Percentiles rank a stretch among this genome's conserved stretches.
Evolutionary conservation across 176 grass and related monocot species (phyloP).

Genomic region (Carex kokanica): DNA sequence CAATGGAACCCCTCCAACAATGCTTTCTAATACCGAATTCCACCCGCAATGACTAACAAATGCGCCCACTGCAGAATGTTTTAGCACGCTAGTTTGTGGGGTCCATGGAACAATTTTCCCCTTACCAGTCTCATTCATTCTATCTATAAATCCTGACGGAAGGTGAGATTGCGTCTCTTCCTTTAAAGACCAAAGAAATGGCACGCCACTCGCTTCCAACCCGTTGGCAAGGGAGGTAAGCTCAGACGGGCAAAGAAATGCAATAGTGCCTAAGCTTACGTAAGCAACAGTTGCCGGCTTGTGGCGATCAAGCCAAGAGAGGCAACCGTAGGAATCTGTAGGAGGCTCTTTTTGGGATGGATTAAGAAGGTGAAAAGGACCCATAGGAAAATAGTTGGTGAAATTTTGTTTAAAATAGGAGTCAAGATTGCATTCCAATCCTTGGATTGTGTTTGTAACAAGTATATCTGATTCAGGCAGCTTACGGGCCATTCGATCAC

Average conservation of each 20-base stretch:
- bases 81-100: slow-evolving; percentile 15
- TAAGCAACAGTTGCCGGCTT: slow-evolving; percentile 24
- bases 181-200: slow-evolving; percentile 40
- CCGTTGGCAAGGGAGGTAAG: slow-evolving; percentile 24
- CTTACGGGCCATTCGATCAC: slow-evolving; percentile 21
- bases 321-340: background rate
- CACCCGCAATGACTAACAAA: slow-evolving; percentile 36
- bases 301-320: slow-evolving; percentile 35
- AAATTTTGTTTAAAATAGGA: background rate
- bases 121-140: slow-evolving; percentile 9
- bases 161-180: slow-evolving; percentile 2
- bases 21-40: slow-evolving; percentile 33
- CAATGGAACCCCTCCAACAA: slow-evolving; percentile 20
- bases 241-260: background rate
- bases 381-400: slow-evolving; percentile 3
- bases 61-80: slow-evolving; percentile 19
- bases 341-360: background rate
- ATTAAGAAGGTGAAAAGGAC: slow-evolving; percentile 28
- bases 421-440: slow-evolving; percentile 20
- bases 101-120: slow-evolving; percentile 33
- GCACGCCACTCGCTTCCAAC: slow-evolving; percentile 22
- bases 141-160: slow-evolving; percentile 21
- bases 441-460: slow-evolving; percentile 18
- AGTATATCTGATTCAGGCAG: slow-evolving; percentile 12
- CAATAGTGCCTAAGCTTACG: slow-evolving; percentile 26